Evolutionary conservation across 2,329 filamentous ascomycete species (phyloP).

Genomic region (Clarireedia monteithiana): DNA sequence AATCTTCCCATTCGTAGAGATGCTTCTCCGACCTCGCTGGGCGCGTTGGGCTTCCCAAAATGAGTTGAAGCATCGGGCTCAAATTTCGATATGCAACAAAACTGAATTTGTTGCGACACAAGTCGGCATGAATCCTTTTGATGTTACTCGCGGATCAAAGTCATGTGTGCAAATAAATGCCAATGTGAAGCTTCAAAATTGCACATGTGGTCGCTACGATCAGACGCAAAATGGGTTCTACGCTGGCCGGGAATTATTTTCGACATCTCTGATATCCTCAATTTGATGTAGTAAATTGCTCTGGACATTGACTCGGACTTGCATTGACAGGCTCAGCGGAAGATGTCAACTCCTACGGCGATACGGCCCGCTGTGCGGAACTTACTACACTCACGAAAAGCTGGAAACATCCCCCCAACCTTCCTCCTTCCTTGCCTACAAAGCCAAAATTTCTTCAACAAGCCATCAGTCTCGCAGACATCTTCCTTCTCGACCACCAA

Average conservation of each 20-base stretch:
- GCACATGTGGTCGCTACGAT: not conserved
- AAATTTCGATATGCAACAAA: conserved; percentile 13
- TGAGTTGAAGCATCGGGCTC: conserved; percentile 2
- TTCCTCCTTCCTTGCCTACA: conserved; percentile 29
- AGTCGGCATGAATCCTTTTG: not conserved
- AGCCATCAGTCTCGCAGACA: conserved; percentile 18
- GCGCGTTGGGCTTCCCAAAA: conserved; percentile 1
- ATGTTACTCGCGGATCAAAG: not conserved
- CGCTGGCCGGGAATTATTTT: conserved; percentile 3
- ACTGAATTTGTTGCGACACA: not conserved
- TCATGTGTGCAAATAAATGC: conserved; percentile 4
- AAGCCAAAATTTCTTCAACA: conserved; percentile 6
- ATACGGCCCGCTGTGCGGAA: conserved; percentile 20
- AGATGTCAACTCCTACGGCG: conserved; percentile 25
- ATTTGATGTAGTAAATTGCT: not conserved
- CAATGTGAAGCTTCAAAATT: not conserved
- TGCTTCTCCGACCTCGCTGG: not conserved
- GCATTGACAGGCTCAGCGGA: conserved; percentile 16
- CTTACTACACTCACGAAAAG: conserved; percentile 15
- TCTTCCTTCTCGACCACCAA: conserved; percentile 28
- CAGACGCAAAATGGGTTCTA: not conserved
- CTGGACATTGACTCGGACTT: conserved; percentile 2
- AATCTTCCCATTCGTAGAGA: not conserved
- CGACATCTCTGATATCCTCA: conserved; percentile 14
- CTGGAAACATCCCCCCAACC: conserved; percentile 18